Percentiles rank a stretch among this genome's conserved stretches.
Conservation (phyloP, 2,329 filamentous ascomycete species). For the Epichloe uncinata region DNA sequence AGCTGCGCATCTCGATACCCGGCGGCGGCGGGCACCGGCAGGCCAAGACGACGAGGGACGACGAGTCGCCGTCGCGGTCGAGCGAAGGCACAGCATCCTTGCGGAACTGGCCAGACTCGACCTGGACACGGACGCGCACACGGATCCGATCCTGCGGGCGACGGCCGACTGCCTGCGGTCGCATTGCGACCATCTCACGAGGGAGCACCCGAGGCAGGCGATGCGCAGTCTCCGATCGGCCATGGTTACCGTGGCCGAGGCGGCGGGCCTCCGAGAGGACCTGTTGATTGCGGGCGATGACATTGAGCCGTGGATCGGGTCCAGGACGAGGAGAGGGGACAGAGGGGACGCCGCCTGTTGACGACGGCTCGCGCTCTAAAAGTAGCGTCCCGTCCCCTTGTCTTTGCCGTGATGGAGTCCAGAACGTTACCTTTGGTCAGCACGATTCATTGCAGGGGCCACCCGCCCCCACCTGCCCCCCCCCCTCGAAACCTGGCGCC, state of each 20-base stretch:
- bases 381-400: too few species aligned
- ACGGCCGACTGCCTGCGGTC: background rate
- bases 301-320: background rate
- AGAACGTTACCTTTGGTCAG: too few species aligned
- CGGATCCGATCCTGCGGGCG: background rate
- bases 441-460: too few species aligned
- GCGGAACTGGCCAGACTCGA: background rate
- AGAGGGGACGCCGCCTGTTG: too few species aligned
- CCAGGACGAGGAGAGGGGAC: background rate
- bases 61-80: background rate
- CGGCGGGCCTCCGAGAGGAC: background rate
- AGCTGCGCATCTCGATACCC: background rate
- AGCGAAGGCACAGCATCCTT: background rate
- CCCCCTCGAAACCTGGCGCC: too few species aligned
- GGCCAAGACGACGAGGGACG: too few species aligned
- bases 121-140: background rate
- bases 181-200: background rate
- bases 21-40: background rate
- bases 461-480: too few species aligned
- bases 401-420: too few species aligned
- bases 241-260: background rate
- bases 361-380: too few species aligned
- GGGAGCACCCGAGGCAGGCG: background rate
- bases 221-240: background rate
- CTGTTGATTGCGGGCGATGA: background rate